Conservation (phyloP, 2,329 filamentous ascomycete genomes). For the Pleurostoma richardsiae region DNA sequence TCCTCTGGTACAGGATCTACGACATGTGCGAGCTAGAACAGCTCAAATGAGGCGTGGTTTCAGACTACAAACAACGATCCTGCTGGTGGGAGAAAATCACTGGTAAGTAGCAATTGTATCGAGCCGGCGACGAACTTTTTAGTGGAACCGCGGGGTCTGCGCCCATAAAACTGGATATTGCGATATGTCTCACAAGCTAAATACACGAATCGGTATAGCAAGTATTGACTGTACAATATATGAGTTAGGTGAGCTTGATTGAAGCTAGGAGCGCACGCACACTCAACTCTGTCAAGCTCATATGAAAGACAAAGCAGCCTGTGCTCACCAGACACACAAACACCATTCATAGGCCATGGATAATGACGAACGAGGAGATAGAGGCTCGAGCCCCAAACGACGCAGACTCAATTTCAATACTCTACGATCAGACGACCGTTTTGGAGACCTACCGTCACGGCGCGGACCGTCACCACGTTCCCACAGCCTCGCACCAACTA, state of each 20-base stretch:
- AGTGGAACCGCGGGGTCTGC: constrained; percentile 25
- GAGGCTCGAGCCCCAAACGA: constrained; percentile 46
- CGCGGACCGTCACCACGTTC: constrained; percentile 30
- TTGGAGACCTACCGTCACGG: constrained; percentile 45
- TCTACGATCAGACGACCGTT: constrained; percentile 49
- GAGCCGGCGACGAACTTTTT: constrained; percentile 23
- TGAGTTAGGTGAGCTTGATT: too few relatives aligned
- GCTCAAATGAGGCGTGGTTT: neutral
- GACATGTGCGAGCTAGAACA: neutral
- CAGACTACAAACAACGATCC: neutral
- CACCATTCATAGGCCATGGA: constrained; percentile 14
- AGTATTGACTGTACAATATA: too few relatives aligned
- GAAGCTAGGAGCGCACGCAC: too few relatives aligned
- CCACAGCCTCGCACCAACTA: constrained; percentile 20
- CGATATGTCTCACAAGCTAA: too few relatives aligned
- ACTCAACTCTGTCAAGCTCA: too few relatives aligned
- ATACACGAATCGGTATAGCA: too few relatives aligned
- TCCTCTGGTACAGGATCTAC: too few relatives aligned
- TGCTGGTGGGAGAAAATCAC: constrained; percentile 10
- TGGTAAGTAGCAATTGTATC: constrained; percentile 1
- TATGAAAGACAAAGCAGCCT: too few relatives aligned
- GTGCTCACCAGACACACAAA: neutral
- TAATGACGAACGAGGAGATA: constrained; percentile 20
- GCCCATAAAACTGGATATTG: too few relatives aligned
- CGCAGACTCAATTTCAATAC: constrained; percentile 60